phyloP scores from a whole-genome alignment of 23 red algal genomes.

The Gracilaria vermiculophylla region DNA sequence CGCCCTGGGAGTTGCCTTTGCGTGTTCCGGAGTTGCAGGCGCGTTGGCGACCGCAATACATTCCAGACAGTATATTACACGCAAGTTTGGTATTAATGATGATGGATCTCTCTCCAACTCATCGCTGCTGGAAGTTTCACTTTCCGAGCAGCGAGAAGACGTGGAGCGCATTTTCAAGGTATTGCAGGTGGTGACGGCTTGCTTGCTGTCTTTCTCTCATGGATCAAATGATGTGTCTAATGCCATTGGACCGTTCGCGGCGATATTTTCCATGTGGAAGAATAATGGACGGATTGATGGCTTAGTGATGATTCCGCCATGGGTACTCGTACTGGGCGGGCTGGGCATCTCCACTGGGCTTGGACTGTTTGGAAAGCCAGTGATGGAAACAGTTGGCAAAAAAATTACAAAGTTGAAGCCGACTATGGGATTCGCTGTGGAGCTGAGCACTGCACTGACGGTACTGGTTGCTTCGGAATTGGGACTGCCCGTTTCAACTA shows the following conservation, averaged over 20 bases:
- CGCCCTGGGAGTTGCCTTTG: conserved; percentile 63
- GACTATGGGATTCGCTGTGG: conserved; percentile 92
- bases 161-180: conserved; percentile 96
- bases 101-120: neutral
- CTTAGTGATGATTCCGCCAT: conserved; percentile 69
- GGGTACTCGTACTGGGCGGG: conserved; percentile 89
- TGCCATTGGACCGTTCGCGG: conserved; percentile 96
- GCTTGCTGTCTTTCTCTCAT: conserved; percentile 90
- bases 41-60: conserved; percentile 75
- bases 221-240: conserved; percentile 99
- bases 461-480: conserved; percentile 91
- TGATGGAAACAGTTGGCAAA: conserved; percentile 97
- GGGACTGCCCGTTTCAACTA: conserved; percentile 90
- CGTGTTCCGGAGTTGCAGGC: conserved; percentile 62
- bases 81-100: conserved; percentile 46
- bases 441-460: conserved; percentile 93
- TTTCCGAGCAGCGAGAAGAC: conserved; percentile 72
- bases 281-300: conserved; percentile 42
- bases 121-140: neutral
- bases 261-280: conserved; percentile 85
- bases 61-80: conserved; percentile 38
- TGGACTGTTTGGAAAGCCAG: conserved; percentile 80
- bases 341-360: conserved; percentile 85
- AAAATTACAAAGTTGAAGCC: conserved; percentile 95
- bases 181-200: conserved; percentile 92